Evolutionary conservation across 163 green algal genomes (phyloP).

Genomic region (Scenedesmus sp.): DNA sequence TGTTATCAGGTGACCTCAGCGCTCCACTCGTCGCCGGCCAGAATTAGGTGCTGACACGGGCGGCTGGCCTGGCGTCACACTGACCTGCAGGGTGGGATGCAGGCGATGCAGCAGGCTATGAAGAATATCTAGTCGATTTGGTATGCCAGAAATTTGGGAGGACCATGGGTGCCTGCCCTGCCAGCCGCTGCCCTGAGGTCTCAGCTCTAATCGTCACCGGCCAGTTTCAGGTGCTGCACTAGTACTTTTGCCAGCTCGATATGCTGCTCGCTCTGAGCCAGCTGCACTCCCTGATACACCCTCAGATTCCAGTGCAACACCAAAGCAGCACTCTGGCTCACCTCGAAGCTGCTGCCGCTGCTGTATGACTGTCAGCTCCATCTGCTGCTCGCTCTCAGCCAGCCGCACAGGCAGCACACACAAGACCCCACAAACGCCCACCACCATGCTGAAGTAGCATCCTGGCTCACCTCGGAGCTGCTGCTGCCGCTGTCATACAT

Average conservation of each 20-base stretch:
- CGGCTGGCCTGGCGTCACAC: too few relatives aligned
- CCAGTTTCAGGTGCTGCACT: constrained; percentile 42
- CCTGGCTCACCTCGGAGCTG: too few relatives aligned
- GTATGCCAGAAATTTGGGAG: too few relatives aligned
- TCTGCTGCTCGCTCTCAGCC: background rate
- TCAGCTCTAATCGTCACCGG: constrained; percentile 50
- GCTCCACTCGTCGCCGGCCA: background rate
- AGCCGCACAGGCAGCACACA: background rate
- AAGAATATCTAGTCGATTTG: too few relatives aligned
- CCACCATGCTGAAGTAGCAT: background rate
- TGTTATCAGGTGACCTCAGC: background rate
- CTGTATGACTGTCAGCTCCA: constrained; percentile 42
- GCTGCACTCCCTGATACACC: constrained; percentile 22
- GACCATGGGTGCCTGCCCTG: constrained; percentile 32
- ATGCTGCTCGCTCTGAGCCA: background rate
- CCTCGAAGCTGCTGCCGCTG: constrained; percentile 39
- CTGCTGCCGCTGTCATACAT: too few relatives aligned
- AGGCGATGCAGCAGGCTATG: background rate
- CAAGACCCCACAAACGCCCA: background rate
- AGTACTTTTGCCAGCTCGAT: constrained; percentile 11
- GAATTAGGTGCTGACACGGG: background rate
- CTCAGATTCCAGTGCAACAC: background rate
- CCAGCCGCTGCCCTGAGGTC: constrained; percentile 58
- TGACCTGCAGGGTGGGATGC: background rate
- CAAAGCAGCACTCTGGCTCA: background rate